Evolutionary conservation across 1,284 basidiomycete genomes (phyloP).

Genomic region (Ceratorhiza oryzae-sativae): DNA sequence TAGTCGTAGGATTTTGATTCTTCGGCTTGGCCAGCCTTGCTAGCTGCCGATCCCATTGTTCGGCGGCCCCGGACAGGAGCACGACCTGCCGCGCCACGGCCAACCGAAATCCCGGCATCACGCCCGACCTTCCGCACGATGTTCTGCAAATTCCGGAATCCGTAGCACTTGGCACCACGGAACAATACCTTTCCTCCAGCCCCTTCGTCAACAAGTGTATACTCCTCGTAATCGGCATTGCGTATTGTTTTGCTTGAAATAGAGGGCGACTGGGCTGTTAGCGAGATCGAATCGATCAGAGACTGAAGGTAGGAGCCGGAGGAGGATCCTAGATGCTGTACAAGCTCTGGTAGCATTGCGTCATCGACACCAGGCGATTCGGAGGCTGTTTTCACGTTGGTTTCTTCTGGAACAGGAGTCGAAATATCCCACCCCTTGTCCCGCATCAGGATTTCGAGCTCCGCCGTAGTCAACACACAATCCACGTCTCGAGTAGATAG

Average conservation of each 20-base stretch:
- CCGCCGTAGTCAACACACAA: constrained; percentile 97
- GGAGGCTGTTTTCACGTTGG: constrained; percentile 42
- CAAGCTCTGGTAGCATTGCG: constrained; percentile 68
- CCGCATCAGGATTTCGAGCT: constrained; percentile 85
- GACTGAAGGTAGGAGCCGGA: constrained; percentile 94
- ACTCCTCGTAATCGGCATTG: constrained; percentile 71
- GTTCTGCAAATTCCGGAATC: constrained; percentile 97
- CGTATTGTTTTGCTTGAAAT: constrained; percentile 68
- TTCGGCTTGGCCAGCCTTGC: constrained; percentile 50
- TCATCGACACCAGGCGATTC: constrained; percentile 40
- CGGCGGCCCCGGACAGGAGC: constrained; percentile 50
- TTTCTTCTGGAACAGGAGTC: constrained; percentile 60
- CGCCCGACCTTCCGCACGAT: constrained; percentile 92
- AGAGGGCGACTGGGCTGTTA: constrained; percentile 58
- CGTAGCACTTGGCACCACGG: constrained; percentile 94
- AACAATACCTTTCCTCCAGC: constrained; percentile 72
- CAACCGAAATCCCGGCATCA: constrained; percentile 78
- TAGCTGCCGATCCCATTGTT: constrained; percentile 46
- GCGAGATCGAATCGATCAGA: constrained; percentile 62
- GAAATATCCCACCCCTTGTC: constrained; percentile 84
- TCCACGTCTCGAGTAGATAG: constrained; percentile 92
- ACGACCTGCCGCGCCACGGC: constrained; percentile 58
- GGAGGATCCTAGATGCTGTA: constrained; percentile 82
- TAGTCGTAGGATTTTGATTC: constrained; percentile 82
- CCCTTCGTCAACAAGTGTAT: constrained; percentile 57